Evolutionary conservation across 1,139 yeast species (phyloP).

Genomic region (Sugiyamaella neomexicana): DNA sequence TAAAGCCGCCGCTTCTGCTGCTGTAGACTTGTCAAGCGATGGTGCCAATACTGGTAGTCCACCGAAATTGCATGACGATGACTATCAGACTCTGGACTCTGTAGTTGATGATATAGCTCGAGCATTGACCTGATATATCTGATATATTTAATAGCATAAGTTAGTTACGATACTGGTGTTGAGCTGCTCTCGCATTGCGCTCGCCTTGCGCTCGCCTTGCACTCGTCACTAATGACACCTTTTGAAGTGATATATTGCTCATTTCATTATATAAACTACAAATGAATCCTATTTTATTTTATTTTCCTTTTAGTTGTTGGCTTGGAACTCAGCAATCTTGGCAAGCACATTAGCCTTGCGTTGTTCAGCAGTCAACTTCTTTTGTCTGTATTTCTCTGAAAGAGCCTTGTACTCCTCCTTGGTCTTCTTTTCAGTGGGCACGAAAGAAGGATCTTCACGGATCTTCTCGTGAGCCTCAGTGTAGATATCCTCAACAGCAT

Average conservation of each 20-base stretch:
- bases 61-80: conserved; percentile 8
- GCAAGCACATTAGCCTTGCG: conserved; percentile 85
- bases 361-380: conserved; percentile 88
- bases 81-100: conserved; percentile 22
- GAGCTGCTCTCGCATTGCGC: no score
- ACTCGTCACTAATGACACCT: no score
- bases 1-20: neutral
- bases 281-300: neutral
- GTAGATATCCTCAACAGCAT: conserved; percentile 94
- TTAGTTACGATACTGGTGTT: neutral
- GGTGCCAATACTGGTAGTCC: neutral
- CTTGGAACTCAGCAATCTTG: conserved; percentile 66
- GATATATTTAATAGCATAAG: neutral
- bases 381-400: conserved; percentile 87
- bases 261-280: conserved; percentile 11
- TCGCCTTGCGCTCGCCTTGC: no score
- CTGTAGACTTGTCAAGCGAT: neutral
- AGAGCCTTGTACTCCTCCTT: conserved; percentile 98
- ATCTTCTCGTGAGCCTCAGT: conserved; percentile 90
- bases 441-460: conserved; percentile 86
- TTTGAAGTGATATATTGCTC: no score
- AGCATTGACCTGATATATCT: conserved; percentile 15
- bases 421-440: conserved; percentile 92
- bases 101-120: conserved; percentile 29
- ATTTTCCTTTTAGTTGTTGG: conserved; percentile 25